Evolutionary conservation across 2,329 filamentous ascomycete species (phyloP), one percentile per base, ranked within the genome.

Genomic region (Neonectria magnoliae): DNA sequence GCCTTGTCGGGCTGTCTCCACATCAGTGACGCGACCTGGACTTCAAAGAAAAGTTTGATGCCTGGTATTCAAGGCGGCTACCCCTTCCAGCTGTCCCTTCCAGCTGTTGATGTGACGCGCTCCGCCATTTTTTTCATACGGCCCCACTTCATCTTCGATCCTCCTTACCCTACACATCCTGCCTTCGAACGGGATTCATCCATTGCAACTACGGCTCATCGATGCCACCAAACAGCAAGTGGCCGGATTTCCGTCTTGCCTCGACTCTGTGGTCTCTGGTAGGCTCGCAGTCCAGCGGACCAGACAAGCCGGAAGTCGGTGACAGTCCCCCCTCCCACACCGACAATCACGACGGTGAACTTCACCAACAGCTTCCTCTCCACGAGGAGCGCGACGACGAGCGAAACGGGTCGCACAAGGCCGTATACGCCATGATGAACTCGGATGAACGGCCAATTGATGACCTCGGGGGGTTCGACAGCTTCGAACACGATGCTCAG

Each of bases 231-330:
- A 73, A 65, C 60, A 74, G 65, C 69, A 75, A 73, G 76, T 79
- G 77, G 77, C 71, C 73, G 64, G 69, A 78, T 64, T 73, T 77
- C 54, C 71, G 73, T 61, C 67, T 79, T 65, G 75, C 76, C 57
- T 78, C 76, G 52, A 75, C 70, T 25, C 66, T 77, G 31, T 72
- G 71, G 66, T 73, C 71, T 45, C 68, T 76, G 9, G 68, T 75
- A 47, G 75, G 75, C 62, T 71, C 75, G 22, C 73, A 74, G 57
- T 68, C 74, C 60, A 66, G 70, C 62, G 71, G 62, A 53, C 57
- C 68, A 65, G 70, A 75, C n/a, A 70, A 69, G 56, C 66, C 68
- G 58, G 59, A 64, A 16, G 54, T 68, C 42, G 68, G 65, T 54
- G 64, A 72, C 66, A 61, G 65, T 60, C 52, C 62, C 57, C 64